Percentiles rank a stretch among this genome's conserved stretches.
phyloP scores from a whole-genome alignment of 306 rosid species.

The Rubus parviflorus region DNA sequence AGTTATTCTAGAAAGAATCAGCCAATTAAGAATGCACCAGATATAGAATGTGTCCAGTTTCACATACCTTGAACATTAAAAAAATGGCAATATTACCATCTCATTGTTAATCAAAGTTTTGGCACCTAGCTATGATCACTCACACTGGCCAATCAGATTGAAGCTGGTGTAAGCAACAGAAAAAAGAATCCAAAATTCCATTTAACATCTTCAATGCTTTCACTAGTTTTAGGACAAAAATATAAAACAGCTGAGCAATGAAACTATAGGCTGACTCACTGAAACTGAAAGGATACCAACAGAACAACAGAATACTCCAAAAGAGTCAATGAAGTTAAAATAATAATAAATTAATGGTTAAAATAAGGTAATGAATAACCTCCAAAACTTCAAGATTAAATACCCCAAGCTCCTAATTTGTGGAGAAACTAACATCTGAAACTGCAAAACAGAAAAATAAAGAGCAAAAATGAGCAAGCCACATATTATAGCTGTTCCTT shows the following conservation, averaged over 20 bases:
- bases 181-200: background rate
- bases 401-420: background rate
- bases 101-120: background rate
- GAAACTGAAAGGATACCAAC: background rate
- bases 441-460: background rate
- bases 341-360: background rate
- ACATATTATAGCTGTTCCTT: slow-evolving; percentile 54
- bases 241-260: background rate
- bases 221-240: background rate
- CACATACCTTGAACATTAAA: background rate
- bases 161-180: background rate
- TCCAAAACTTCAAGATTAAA: background rate
- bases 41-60: background rate
- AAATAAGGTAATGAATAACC: background rate
- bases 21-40: background rate
- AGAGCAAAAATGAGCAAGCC: slow-evolving; percentile 25
- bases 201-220: background rate
- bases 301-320: background rate
- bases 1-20: too few species aligned
- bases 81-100: background rate
- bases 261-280: background rate
- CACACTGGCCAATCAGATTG: background rate
- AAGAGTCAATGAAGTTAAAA: background rate
- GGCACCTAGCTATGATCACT: background rate
- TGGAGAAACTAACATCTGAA: background rate